These are phyloP conservation scores for Tillandsia leiboldiana DNA, from an alignment of 176 grass and related monocot species.

Conservation along the genomic window DNA sequence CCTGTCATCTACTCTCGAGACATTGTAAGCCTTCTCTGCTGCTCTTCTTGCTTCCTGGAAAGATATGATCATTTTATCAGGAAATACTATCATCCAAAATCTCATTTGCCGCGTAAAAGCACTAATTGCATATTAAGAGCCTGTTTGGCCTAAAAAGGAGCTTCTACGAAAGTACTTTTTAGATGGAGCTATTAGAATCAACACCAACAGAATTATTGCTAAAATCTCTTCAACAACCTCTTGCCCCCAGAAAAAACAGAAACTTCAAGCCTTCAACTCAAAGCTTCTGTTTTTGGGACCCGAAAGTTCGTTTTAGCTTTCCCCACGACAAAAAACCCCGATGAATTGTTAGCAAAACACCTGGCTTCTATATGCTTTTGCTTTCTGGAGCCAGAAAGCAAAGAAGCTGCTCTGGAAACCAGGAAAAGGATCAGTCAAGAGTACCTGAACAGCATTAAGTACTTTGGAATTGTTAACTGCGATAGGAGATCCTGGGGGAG, in stretches of 20 bases:
- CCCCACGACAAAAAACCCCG: too few relatives aligned
- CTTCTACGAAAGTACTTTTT: too few relatives aligned
- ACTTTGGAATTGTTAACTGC: conserved; percentile 85
- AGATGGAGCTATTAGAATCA: too few relatives aligned
- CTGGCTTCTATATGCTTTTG: not conserved
- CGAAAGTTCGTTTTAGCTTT: too few relatives aligned
- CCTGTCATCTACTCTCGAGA: conserved; percentile 76
- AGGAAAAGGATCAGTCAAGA: not conserved
- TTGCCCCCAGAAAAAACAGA: not conserved
- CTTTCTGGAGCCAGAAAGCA: not conserved
- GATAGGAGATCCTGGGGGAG: conserved; percentile 58
- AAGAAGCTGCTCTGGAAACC: not conserved
- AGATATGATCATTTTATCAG: conserved; percentile 18
- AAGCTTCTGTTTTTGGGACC: too few relatives aligned
- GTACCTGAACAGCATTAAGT: conserved; percentile 91
- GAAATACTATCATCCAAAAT: conserved; percentile 13
- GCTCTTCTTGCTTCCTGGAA: conserved; percentile 88
- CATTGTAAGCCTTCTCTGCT: conserved; percentile 69
- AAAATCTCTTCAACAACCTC: too few relatives aligned
- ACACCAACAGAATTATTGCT: too few relatives aligned
- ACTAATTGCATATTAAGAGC: too few relatives aligned
- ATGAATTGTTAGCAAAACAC: too few relatives aligned
- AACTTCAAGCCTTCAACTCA: too few relatives aligned
- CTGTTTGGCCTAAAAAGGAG: too few relatives aligned
- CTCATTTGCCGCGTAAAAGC: not conserved